Base-by-base conservation (phyloP, 495 filamentous ascomycete genomes). In the Podospora fimiseda region DNA sequence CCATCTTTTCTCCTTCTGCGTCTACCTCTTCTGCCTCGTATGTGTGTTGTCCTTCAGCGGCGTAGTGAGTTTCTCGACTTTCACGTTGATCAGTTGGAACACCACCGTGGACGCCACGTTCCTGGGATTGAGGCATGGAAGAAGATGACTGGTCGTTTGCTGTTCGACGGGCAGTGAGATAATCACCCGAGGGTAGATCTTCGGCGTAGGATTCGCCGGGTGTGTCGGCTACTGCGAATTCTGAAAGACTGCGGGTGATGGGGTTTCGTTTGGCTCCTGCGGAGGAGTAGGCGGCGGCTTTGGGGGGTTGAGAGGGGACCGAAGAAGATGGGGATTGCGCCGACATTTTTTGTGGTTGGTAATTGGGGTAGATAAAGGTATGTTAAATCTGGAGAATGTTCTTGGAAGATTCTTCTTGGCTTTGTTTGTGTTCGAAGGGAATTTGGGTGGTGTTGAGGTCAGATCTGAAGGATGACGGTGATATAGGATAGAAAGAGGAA, bases 1-100 rank as follows among this genome's bases (percentile, higher is more conserved):
- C 68, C 72, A 84, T 80, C 53, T 83, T 75, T 4, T 80, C 81
- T 9, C 76, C 76, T 15, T 82, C 79, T 1, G 65, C 56, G 49
- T 74, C 70, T 6, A 62, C 50, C 9, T 56, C 58, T 24, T 60
- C 57, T 19, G 48, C 30, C 71, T 65, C 51, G 2, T 30, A 27
- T 15, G 8, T 24, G 9, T 30, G n/a, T 14, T 38, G 39, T 24
- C 19, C 30, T 36, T 15, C 27, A 18, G 24, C 7, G 5, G 48
- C 30, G 39, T 59, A 59, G 0, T 43, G 45, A 18, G 57, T 57
- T 43, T 48, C 59, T 14, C 30, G 36, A 19, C 47, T 50, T 51
- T 60, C 57, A 2, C 45, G 20, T 0, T 49, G 30, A 63, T 65
- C 14, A 39, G 56, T 46, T 43, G 60, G 51, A n/a, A 64, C 57